Evolutionary conservation across 139 green algal species (phyloP).

Genomic region (Chlorella sp.): DNA sequence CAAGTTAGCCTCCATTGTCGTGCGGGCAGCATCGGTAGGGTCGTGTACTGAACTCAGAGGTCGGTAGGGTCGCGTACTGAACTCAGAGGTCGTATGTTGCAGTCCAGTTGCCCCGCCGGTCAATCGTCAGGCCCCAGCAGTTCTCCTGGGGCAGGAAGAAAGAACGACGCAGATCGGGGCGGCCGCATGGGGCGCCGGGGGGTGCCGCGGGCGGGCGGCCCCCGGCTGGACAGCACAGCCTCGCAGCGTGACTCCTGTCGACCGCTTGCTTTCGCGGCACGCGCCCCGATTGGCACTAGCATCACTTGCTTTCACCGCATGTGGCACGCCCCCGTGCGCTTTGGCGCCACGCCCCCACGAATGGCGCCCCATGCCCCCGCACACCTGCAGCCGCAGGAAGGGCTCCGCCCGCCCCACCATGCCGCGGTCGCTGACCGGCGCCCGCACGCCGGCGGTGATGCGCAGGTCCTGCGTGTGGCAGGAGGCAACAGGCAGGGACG

Average conservation of each 20-base stretch:
- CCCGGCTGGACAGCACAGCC: too few relatives aligned
- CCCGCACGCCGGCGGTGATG: conserved; percentile 19
- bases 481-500: too few relatives aligned
- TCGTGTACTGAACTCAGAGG: neutral
- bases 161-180: neutral
- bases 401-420: conserved; percentile 4
- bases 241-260: too few relatives aligned
- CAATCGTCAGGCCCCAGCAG: conserved; percentile 21
- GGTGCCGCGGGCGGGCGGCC: too few relatives aligned
- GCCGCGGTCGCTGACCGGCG: neutral
- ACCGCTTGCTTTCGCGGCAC: too few relatives aligned
- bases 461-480: too few relatives aligned
- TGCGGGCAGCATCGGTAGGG: neutral
- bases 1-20: too few relatives aligned
- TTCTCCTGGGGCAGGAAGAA: conserved; percentile 7
- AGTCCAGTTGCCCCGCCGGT: conserved; percentile 14
- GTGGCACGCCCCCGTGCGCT: too few relatives aligned
- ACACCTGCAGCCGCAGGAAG: conserved; percentile 17
- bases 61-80: neutral
- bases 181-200: too few relatives aligned
- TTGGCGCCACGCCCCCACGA: neutral
- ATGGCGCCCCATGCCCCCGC: too few relatives aligned
- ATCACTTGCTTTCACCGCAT: too few relatives aligned
- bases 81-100: conserved; percentile 24
- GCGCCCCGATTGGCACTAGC: too few relatives aligned